phyloP scores from a whole-genome alignment of 805 yeast genomes.

The Lipomyces japonicus region DNA sequence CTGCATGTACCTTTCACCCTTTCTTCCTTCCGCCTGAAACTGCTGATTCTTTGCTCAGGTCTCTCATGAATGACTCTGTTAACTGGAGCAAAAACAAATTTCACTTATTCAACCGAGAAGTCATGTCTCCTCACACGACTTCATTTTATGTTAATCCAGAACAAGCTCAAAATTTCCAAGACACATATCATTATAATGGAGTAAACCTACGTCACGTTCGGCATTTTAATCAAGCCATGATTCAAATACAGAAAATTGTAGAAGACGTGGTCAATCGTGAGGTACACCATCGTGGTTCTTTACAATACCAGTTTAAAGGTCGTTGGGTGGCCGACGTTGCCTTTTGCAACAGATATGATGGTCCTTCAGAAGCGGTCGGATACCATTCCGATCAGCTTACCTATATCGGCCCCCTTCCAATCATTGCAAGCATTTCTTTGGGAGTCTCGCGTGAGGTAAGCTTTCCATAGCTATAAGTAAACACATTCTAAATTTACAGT shows the following conservation, averaged over 20 bases:
- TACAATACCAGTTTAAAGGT: constrained; percentile 42
- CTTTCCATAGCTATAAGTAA: neutral
- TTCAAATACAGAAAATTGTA: constrained; percentile 40
- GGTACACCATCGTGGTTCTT: constrained; percentile 35
- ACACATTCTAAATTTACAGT: constrained; percentile 31
- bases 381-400: constrained; percentile 77
- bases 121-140: constrained; percentile 55
- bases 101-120: constrained; percentile 58
- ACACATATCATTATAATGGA: constrained; percentile 42
- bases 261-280: constrained; percentile 44
- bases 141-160: constrained; percentile 39
- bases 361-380: constrained; percentile 52
- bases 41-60: constrained; percentile 46
- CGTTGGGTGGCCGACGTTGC: constrained; percentile 55
- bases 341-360: constrained; percentile 54
- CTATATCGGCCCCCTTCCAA: constrained; percentile 66
- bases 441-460: constrained; percentile 59
- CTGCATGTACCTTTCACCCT: constrained; percentile 49
- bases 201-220: constrained; percentile 33
- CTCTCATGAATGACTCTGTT: constrained; percentile 43
- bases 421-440: constrained; percentile 61
- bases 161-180: constrained; percentile 19
- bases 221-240: constrained; percentile 44
- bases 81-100: constrained; percentile 48
- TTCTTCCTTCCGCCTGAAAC: constrained; percentile 51